A percentile compares a stretch with the other conserved stretches of the same genome.
Conservation (phyloP, 2,329 filamentous ascomycete genomes). For the Penicillium aurantiogriseum region DNA sequence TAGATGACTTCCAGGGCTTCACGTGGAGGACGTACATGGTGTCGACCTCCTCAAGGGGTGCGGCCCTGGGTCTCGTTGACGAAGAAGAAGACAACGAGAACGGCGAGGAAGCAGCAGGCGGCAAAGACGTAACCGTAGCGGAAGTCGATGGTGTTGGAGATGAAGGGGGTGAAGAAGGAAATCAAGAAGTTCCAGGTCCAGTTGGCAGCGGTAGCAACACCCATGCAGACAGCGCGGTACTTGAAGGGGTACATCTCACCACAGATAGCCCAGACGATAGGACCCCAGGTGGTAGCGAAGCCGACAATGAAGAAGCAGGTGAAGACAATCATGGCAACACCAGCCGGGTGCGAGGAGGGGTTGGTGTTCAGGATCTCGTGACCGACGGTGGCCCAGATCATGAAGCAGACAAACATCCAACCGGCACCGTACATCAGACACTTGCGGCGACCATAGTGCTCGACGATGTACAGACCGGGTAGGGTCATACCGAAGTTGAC, state of each 20-base stretch:
- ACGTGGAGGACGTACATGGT: slow-evolving; percentile 70
- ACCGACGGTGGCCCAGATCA: slow-evolving; percentile 60
- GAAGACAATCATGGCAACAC: slow-evolving; percentile 68
- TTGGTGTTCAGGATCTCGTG: slow-evolving; percentile 43
- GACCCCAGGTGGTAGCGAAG: slow-evolving; percentile 71
- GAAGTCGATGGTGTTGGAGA: slow-evolving; percentile 69
- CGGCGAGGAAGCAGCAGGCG: slow-evolving; percentile 65
- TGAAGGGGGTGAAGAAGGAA: slow-evolving; percentile 79
- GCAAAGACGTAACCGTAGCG: slow-evolving; percentile 78
- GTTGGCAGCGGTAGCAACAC: slow-evolving; percentile 72
- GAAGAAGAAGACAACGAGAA: slow-evolving; percentile 71
- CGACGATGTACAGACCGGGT: slow-evolving; percentile 67
- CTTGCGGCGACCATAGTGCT: slow-evolving; percentile 66
- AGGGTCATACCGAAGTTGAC: slow-evolving; percentile 70
- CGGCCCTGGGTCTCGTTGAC: slow-evolving; percentile 71
- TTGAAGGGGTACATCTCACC: slow-evolving; percentile 48
- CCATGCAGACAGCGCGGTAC: slow-evolving; percentile 71
- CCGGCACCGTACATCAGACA: slow-evolving; percentile 64
- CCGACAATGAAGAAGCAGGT: slow-evolving; percentile 73
- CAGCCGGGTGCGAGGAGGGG: slow-evolving; percentile 50
- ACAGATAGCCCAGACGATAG: slow-evolving; percentile 50
- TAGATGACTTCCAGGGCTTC: slow-evolving; percentile 60
- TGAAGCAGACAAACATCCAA: slow-evolving; percentile 66
- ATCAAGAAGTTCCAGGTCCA: slow-evolving; percentile 76
- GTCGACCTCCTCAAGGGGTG: slow-evolving; percentile 74